These are phyloP conservation scores for Phialocephala sp. DNA, from an alignment of 2,329 filamentous ascomycete species.

Conservation along the genomic window DNA sequence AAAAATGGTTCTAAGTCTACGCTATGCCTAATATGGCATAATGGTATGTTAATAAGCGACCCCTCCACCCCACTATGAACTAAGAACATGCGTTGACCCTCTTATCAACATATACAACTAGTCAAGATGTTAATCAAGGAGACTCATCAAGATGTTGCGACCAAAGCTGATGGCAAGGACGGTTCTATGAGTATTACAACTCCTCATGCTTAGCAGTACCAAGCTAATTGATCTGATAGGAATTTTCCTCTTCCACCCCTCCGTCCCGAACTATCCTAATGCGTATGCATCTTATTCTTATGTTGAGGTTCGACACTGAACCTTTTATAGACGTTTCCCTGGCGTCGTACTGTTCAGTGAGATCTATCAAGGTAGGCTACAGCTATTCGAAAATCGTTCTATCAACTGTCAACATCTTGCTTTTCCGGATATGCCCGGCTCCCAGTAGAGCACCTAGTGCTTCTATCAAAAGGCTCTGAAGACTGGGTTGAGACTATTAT, in stretches of 20 bases:
- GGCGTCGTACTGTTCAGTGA: constrained; percentile 90
- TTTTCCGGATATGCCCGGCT: background rate
- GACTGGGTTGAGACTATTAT: too few species aligned
- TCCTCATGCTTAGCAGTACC: background rate
- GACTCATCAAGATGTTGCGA: constrained; percentile 62
- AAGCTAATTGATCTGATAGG: constrained; percentile 56
- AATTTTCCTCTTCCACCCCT: constrained; percentile 88
- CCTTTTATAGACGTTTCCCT: constrained; percentile 68
- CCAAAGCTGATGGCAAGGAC: constrained; percentile 59
- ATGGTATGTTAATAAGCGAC: background rate
- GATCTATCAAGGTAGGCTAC: constrained; percentile 82
- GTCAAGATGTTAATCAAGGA: constrained; percentile 63
- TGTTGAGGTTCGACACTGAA: constrained; percentile 20
- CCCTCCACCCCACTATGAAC: constrained; percentile 3
- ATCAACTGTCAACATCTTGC: background rate
- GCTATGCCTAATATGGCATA: background rate
- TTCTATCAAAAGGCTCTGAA: background rate
- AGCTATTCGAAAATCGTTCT: background rate
- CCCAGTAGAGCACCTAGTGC: background rate
- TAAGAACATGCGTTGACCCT: background rate
- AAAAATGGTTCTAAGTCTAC: background rate
- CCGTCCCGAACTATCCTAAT: constrained; percentile 82
- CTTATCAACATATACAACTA: background rate
- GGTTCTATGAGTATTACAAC: constrained; percentile 55
- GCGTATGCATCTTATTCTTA: constrained; percentile 60